Percentiles rank a stretch among this genome's conserved stretches.
Conservation (phyloP, 345 rosid genomes). For the Eucalyptus rudis region DNA sequence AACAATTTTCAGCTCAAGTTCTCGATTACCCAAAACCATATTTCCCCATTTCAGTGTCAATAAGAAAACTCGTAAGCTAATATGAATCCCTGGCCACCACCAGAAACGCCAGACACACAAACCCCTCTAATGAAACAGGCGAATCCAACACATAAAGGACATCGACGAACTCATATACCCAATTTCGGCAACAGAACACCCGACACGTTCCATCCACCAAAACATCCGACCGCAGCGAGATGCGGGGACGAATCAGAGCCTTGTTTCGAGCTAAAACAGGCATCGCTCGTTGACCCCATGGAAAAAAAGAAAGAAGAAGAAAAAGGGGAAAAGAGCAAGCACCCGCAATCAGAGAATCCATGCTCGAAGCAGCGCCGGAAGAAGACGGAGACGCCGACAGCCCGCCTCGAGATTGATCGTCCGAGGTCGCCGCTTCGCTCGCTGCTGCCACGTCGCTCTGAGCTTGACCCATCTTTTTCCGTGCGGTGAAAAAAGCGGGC, state of each 20-base stretch:
- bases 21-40: neutral
- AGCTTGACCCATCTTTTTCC: neutral
- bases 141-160: neutral
- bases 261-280: neutral
- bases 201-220: neutral
- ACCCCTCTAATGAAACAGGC: neutral
- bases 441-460: neutral
- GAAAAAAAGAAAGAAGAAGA: neutral
- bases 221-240: neutral
- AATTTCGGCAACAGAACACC: neutral
- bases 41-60: neutral
- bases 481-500: neutral
- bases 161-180: neutral
- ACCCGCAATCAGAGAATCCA: slow-evolving; percentile 56
- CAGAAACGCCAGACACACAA: neutral
- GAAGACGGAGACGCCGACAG: neutral
- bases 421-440: neutral
- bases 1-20: neutral
- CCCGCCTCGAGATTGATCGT: neutral
- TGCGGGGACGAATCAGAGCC: neutral
- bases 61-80: neutral
- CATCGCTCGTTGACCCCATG: neutral
- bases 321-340: neutral
- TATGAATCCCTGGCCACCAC: neutral
- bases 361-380: slow-evolving; percentile 9